Evolutionary conservation across 768 basidiomycete genomes (phyloP).

Genomic region (Tylopilus plumbeoviolaceoides): DNA sequence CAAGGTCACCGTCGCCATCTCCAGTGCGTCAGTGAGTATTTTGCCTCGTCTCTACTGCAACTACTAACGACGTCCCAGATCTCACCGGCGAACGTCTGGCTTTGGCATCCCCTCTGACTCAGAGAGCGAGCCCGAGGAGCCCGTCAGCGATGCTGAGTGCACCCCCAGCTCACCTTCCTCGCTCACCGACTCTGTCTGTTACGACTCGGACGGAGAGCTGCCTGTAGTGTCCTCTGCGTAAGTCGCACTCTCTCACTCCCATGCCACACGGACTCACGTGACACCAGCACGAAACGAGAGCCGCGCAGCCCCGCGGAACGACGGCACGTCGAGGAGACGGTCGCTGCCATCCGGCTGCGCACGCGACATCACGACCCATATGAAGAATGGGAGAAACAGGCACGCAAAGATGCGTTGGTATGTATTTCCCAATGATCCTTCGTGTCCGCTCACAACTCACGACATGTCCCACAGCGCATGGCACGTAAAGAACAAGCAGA

Average conservation of each 20-base stretch:
- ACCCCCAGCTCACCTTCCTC: slow-evolving; percentile 30
- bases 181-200: slow-evolving; percentile 38
- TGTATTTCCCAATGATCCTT: slow-evolving; percentile 4
- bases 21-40: slow-evolving; percentile 38
- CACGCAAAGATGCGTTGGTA: slow-evolving; percentile 45
- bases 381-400: slow-evolving; percentile 49
- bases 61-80: slow-evolving; percentile 7
- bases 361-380: slow-evolving; percentile 43
- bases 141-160: slow-evolving; percentile 37
- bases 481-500: slow-evolving; percentile 34
- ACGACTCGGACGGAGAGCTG: slow-evolving; percentile 42
- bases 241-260: slow-evolving; percentile 11
- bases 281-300: slow-evolving; percentile 15
- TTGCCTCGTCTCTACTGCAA: slow-evolving; percentile 8
- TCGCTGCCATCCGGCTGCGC: slow-evolving; percentile 43
- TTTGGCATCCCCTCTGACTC: slow-evolving; percentile 56
- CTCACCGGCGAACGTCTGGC: slow-evolving; percentile 40
- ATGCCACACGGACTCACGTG: not conserved
- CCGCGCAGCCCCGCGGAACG: slow-evolving; percentile 30
- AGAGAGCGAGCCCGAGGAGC: slow-evolving; percentile 28
- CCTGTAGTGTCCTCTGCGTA: slow-evolving; percentile 33
- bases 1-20: slow-evolving; percentile 48
- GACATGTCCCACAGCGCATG: slow-evolving; percentile 28
- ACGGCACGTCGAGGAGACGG: slow-evolving; percentile 39
- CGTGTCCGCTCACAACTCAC: not conserved